Percentiles rank a stretch among this genome's conserved stretches.
phyloP scores from a whole-genome alignment of 768 basidiomycete species.

The Amanita pallidorosea region DNA sequence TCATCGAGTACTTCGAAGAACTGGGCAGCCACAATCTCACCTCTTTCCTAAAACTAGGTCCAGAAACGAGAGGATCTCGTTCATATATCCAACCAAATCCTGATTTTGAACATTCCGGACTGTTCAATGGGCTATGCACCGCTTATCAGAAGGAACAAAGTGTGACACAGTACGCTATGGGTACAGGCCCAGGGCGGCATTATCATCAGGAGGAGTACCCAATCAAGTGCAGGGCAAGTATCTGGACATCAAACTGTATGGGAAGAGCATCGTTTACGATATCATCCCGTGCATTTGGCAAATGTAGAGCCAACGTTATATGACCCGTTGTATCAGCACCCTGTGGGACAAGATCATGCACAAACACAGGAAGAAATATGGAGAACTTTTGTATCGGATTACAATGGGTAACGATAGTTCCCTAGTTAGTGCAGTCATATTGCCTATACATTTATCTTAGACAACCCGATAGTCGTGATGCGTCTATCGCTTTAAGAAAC shows the following conservation, averaged over 20 bases:
- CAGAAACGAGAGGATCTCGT: background rate
- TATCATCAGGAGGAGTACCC: background rate
- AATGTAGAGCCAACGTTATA: background rate
- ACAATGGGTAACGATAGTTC: conserved; percentile 9
- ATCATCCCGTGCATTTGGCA: background rate
- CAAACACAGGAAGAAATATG: conserved; percentile 27
- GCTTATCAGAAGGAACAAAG: background rate
- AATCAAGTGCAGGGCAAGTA: background rate
- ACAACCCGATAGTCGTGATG: background rate
- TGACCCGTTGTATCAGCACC: conserved; percentile 1
- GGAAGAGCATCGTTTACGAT: background rate
- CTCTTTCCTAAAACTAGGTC: background rate
- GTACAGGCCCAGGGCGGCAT: background rate
- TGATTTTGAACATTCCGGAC: background rate
- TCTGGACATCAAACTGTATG: background rate
- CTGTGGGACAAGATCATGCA: conserved; percentile 11
- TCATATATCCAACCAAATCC: background rate
- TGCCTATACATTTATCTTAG: background rate
- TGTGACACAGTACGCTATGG: background rate
- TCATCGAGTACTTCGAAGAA: conserved; percentile 16
- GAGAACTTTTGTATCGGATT: conserved; percentile 23
- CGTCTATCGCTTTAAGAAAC: conserved; percentile 3
- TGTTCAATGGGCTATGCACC: background rate
- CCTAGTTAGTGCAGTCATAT: background rate
- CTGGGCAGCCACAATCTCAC: conserved; percentile 10